phyloP scores from a whole-genome alignment of 2,329 filamentous ascomycete genomes.

The Phialophora verrucosa region DNA sequence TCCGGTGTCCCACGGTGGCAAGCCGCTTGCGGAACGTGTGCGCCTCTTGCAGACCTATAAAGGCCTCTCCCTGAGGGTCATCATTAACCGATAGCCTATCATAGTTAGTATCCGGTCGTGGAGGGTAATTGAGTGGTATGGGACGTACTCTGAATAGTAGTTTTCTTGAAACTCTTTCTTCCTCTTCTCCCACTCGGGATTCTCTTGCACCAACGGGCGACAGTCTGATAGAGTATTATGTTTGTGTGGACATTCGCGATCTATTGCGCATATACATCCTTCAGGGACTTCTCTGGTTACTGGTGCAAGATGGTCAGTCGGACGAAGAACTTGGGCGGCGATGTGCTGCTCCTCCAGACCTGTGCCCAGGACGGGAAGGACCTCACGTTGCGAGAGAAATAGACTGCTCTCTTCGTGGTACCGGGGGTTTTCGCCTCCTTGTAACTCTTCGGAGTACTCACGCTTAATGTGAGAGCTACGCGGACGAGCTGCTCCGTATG shows the following conservation, averaged over 20 bases:
- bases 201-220: slow-evolving; percentile 30
- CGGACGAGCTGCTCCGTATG: background rate
- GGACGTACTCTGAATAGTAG: slow-evolving; percentile 19
- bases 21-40: slow-evolving; percentile 17
- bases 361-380: background rate
- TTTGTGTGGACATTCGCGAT: slow-evolving; percentile 22
- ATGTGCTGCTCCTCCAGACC: background rate
- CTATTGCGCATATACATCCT: slow-evolving; percentile 33
- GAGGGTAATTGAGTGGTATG: background rate
- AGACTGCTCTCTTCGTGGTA: background rate
- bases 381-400: background rate
- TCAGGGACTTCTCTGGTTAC: background rate
- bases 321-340: background rate
- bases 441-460: background rate
- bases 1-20: slow-evolving; percentile 9
- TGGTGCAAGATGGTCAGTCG: background rate
- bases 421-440: background rate
- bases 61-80: slow-evolving; percentile 18
- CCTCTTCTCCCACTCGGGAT: slow-evolving; percentile 15
- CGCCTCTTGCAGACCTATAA: slow-evolving; percentile 11
- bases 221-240: slow-evolving; percentile 29
- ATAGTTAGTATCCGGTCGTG: background rate
- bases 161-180: slow-evolving; percentile 11
- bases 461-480: background rate
- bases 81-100: slow-evolving; percentile 14